These are phyloP conservation scores for Debaryomyces udenii DNA, from an alignment of 1,139 yeast genomes.

Conservation along the genomic window DNA sequence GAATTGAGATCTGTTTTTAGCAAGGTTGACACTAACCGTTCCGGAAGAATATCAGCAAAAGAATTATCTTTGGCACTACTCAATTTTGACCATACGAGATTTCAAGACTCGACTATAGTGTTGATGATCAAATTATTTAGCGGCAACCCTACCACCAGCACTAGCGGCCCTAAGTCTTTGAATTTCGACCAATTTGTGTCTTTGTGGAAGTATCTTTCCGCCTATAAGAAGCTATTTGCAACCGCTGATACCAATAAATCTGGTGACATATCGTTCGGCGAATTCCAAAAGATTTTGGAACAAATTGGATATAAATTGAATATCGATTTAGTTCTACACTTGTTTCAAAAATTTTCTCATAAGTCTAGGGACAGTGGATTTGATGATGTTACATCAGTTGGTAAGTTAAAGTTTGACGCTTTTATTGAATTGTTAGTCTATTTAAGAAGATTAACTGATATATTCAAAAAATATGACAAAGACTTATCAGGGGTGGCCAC, in stretches of 20 bases:
- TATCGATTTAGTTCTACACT: slow-evolving; percentile 60
- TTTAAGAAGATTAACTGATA: slow-evolving; percentile 74
- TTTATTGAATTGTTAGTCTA: slow-evolving; percentile 82
- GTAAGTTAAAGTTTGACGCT: slow-evolving; percentile 74
- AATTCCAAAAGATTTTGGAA: slow-evolving; percentile 65
- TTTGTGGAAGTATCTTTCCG: slow-evolving; percentile 72
- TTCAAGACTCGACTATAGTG: slow-evolving; percentile 62
- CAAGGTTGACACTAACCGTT: slow-evolving; percentile 54
- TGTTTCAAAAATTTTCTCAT: slow-evolving; percentile 61
- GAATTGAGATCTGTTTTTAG: slow-evolving; percentile 59
- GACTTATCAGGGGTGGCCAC: slow-evolving; percentile 80
- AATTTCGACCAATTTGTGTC: slow-evolving; percentile 72
- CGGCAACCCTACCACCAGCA: slow-evolving; percentile 43
- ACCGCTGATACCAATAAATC: slow-evolving; percentile 64
- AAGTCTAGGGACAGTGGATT: slow-evolving; percentile 37
- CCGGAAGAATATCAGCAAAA: slow-evolving; percentile 59
- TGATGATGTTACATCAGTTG: slow-evolving; percentile 36
- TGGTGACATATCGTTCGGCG: slow-evolving; percentile 67
- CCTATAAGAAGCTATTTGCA: slow-evolving; percentile 68
- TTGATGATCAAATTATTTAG: slow-evolving; percentile 68
- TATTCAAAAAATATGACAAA: slow-evolving; percentile 74
- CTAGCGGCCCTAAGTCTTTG: slow-evolving; percentile 43
- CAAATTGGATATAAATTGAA: slow-evolving; percentile 73
- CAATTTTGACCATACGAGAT: slow-evolving; percentile 67
- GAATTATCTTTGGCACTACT: slow-evolving; percentile 66